A percentile compares a stretch with the other conserved stretches of the same genome.
phyloP scores from a whole-genome alignment of 169 alveolate species.

The Plasmodium coatneyi region DNA sequence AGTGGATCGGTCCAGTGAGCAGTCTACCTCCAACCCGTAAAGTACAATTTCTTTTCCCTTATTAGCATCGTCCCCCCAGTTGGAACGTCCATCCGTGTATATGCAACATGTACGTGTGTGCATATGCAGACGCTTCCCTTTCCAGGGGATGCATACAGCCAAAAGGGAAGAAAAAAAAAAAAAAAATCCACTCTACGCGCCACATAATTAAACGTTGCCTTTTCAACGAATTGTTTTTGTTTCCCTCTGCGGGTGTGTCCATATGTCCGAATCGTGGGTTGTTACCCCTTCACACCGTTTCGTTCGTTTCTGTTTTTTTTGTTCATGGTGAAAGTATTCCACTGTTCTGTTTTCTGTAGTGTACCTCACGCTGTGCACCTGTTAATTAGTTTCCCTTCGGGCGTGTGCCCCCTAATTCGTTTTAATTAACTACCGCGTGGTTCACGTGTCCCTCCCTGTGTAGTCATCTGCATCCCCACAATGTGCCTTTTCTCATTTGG shows the following conservation, averaged over 20 bases:
- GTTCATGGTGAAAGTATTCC: background rate
- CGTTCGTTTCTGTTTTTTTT: background rate
- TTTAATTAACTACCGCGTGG: background rate
- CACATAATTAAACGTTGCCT: background rate
- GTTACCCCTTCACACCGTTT: background rate
- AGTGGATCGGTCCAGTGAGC: background rate
- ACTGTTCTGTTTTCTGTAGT: background rate
- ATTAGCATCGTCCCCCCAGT: background rate
- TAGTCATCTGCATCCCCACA: background rate
- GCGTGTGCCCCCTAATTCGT: background rate
- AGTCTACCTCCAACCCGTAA: background rate
- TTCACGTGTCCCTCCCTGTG: background rate
- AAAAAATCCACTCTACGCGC: background rate
- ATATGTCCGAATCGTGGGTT: background rate
- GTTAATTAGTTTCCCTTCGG: background rate
- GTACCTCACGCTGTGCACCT: background rate
- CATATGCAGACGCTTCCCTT: background rate
- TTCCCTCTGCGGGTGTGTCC: background rate
- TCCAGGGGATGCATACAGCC: background rate
- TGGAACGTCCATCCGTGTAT: background rate
- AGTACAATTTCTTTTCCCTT: background rate
- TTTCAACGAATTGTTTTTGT: constrained; percentile 1
- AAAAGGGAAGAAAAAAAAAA: background rate
- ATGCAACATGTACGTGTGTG: background rate
- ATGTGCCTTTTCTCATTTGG: background rate